Conservation (phyloP, 2,329 filamentous ascomycete species). For the Hyphodiscus sp. region DNA sequence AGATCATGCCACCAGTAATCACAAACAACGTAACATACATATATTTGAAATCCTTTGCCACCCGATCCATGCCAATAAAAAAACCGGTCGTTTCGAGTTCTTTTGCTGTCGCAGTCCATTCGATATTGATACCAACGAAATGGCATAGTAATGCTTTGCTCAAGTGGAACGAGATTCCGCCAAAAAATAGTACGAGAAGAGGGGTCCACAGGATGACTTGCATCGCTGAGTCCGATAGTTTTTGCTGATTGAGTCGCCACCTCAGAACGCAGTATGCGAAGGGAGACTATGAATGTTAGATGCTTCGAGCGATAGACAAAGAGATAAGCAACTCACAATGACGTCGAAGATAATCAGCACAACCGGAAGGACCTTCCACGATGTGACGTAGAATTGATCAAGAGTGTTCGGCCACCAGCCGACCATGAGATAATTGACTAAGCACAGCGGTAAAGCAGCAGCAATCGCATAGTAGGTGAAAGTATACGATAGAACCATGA, state of each 20-base stretch:
- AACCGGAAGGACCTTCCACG: slow-evolving; percentile 55
- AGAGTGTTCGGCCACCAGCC: slow-evolving; percentile 64
- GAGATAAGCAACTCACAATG: too few species aligned
- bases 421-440: slow-evolving; percentile 64
- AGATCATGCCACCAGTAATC: too few species aligned
- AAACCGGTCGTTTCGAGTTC: slow-evolving; percentile 51
- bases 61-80: slow-evolving; percentile 3
- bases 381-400: slow-evolving; percentile 61
- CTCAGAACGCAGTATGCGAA: slow-evolving; percentile 21
- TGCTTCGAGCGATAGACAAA: too few species aligned
- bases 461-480: slow-evolving; percentile 57
- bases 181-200: slow-evolving; percentile 37
- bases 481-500: slow-evolving; percentile 66
- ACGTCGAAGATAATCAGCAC: slow-evolving; percentile 59
- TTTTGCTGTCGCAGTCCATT: slow-evolving; percentile 52
- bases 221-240: slow-evolving; percentile 33
- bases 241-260: slow-evolving; percentile 16
- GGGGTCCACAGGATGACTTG: slow-evolving; percentile 50
- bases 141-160: slow-evolving; percentile 36
- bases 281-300: slow-evolving; percentile 3
- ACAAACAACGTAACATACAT: slow-evolving; percentile 19
- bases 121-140: slow-evolving; percentile 39
- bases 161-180: slow-evolving; percentile 38
- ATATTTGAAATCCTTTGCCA: slow-evolving; percentile 41
- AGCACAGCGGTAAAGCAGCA: slow-evolving; percentile 56